A percentile compares a stretch with the other conserved stretches of the same genome.
Evolutionary conservation across 345 rosid genomes (phyloP).

Genomic region (Populus deltoides): DNA sequence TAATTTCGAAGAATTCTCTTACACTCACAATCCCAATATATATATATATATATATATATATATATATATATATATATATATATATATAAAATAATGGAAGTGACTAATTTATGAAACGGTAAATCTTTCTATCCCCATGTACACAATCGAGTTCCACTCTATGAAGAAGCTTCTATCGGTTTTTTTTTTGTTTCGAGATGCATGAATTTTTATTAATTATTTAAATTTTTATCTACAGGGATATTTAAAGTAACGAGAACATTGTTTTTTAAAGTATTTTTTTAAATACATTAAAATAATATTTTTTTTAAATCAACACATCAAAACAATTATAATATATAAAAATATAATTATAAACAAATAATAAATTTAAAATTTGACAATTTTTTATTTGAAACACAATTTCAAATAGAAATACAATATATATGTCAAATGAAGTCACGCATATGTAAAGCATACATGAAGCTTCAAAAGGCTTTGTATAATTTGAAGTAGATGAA

Average conservation of each 20-base stretch:
- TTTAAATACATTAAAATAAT: too few relatives aligned
- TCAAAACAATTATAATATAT: too few relatives aligned
- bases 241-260: fast-evolving
- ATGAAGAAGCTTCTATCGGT: background rate
- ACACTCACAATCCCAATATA: too few relatives aligned
- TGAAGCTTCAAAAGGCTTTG: background rate
- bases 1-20: too few relatives aligned
- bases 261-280: too few relatives aligned
- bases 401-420: fast-evolving
- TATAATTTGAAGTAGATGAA: constrained; percentile 26
- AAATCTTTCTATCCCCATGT: background rate
- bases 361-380: too few relatives aligned
- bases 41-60: too few relatives aligned
- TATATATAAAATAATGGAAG: background rate
- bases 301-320: too few relatives aligned
- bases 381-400: too few relatives aligned
- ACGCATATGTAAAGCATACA: background rate
- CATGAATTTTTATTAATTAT: fast-evolving
- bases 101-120: background rate
- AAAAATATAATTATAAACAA: too few relatives aligned
- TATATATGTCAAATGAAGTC: background rate
- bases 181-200: too few relatives aligned
- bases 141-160: background rate
- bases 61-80: background rate
- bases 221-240: fast-evolving